A percentile compares a stretch with the other conserved stretches of the same genome.
These are phyloP conservation scores for Conoideocrella luteorostrata DNA, from an alignment of 2,329 filamentous ascomycete species.

Conservation along the genomic window DNA sequence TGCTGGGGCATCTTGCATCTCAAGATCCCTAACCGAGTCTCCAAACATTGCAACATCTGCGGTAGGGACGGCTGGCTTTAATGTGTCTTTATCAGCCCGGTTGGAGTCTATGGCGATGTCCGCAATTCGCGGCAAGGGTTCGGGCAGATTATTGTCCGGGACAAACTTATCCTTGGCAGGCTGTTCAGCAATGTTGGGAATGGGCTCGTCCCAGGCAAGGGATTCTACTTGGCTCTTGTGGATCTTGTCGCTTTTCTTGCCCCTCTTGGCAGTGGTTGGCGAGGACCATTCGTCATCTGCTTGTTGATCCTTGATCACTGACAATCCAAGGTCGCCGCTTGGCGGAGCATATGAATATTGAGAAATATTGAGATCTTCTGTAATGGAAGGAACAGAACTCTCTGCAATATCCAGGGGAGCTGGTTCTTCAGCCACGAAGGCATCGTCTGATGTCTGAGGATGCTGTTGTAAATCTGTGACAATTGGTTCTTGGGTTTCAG, in stretches of 20 bases:
- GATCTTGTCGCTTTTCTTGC: conserved; percentile 15
- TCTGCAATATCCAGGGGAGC: neutral
- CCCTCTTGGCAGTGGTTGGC: conserved; percentile 14
- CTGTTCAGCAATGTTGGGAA: neutral
- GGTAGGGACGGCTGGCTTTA: too few relatives aligned
- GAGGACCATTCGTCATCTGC: conserved; percentile 10
- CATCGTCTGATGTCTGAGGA: neutral
- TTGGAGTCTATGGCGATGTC: neutral
- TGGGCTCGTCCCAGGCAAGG: conserved; percentile 1
- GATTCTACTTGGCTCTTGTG: conserved; percentile 8
- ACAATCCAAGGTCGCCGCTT: conserved; percentile 3
- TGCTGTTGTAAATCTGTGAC: neutral
- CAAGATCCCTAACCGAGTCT: too few relatives aligned
- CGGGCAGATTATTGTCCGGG: neutral
- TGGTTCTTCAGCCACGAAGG: neutral
- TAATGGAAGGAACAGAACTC: neutral
- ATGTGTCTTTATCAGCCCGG: neutral
- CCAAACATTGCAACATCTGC: too few relatives aligned
- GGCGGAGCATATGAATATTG: neutral
- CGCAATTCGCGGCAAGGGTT: neutral
- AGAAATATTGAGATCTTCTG: neutral
- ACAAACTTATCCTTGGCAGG: neutral
- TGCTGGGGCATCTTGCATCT: neutral
- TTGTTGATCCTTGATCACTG: conserved; percentile 2
- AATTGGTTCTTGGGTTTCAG: neutral